Percentiles rank a stretch among this genome's conserved stretches.
These are phyloP conservation scores for Globisporangium abappressorium DNA, from an alignment of 352 stramenopile genomes.

Conservation along the genomic window DNA sequence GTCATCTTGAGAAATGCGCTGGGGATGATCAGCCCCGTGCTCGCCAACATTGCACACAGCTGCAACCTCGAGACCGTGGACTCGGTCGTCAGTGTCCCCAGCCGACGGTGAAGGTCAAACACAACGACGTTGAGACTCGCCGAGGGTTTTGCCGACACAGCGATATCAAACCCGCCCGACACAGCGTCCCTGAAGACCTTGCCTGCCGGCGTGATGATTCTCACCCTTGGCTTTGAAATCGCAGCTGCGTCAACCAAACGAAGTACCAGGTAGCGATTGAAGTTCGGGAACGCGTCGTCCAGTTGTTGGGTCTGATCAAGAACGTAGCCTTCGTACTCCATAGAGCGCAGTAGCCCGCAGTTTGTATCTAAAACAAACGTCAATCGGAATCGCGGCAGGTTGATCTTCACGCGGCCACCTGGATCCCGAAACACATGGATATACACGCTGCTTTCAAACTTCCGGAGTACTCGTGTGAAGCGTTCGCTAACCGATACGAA, in stretches of 20 bases:
- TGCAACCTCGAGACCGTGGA: constrained; percentile 36
- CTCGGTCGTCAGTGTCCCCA: constrained; percentile 29
- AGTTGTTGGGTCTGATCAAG: constrained; percentile 39
- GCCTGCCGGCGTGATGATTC: constrained; percentile 34
- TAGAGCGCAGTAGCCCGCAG: constrained; percentile 19
- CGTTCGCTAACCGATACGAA: constrained; percentile 20
- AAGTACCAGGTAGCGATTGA: constrained; percentile 37
- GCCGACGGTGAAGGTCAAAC: constrained; percentile 29
- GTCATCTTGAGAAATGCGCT: constrained; percentile 40
- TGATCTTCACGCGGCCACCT: constrained; percentile 24
- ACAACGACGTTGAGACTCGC: constrained; percentile 12
- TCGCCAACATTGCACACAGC: constrained; percentile 34
- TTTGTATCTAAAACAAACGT: constrained; percentile 28
- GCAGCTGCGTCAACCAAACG: constrained; percentile 15
- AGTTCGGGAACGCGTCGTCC: constrained; percentile 32
- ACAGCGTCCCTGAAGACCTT: constrained; percentile 13
- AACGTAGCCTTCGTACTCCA: constrained; percentile 36
- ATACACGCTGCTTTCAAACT: constrained; percentile 35
- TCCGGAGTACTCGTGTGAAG: constrained; percentile 23
- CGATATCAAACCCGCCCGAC: constrained; percentile 18
- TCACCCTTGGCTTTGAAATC: constrained; percentile 16
- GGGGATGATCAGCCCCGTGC: constrained; percentile 24
- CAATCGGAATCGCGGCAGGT: constrained; percentile 38
- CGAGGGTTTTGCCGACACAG: constrained; percentile 1
- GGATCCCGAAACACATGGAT: constrained; percentile 28